Evolutionary conservation across 2,329 filamentous ascomycete genomes (phyloP).

Genomic region (Thelonectria rubi): DNA sequence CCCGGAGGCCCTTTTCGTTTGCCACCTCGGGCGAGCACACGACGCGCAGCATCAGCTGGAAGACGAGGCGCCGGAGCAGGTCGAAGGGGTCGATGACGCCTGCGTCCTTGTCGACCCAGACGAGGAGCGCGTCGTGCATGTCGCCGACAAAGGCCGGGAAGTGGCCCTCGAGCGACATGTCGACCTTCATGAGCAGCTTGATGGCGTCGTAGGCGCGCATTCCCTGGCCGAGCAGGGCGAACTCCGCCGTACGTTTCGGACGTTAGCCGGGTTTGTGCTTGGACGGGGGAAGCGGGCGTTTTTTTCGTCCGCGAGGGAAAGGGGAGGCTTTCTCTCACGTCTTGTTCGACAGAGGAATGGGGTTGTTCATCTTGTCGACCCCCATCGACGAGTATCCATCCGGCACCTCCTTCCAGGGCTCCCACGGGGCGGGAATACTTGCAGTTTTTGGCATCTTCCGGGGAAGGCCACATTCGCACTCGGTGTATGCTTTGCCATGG

Average conservation of each 20-base stretch:
- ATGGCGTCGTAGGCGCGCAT: conserved; percentile 43
- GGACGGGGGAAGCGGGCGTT: no score
- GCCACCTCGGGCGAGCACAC: conserved; percentile 57
- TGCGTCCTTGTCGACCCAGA: neutral
- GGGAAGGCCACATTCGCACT: no score
- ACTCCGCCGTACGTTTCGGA: neutral
- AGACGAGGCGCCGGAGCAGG: conserved; percentile 61
- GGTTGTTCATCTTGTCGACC: no score
- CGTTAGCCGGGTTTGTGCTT: neutral
- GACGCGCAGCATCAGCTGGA: conserved; percentile 61
- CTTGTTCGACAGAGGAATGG: no score
- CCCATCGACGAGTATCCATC: no score
- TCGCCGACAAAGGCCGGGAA: conserved; percentile 56
- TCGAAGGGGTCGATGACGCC: conserved; percentile 60
- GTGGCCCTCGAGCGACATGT: conserved; percentile 49
- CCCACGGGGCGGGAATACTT: no score
- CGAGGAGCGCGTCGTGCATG: conserved; percentile 33
- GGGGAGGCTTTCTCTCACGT: no score
- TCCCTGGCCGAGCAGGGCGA: neutral
- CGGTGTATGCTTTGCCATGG: no score
- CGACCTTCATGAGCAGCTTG: conserved; percentile 48
- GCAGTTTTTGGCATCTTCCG: no score
- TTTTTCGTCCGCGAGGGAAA: no score
- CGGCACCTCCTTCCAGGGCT: no score
- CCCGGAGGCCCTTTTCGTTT: conserved; percentile 52